These are phyloP conservation scores for Chlamydomonas urium DNA, from an alignment of 139 green algal genomes.

Conservation along the genomic window DNA sequence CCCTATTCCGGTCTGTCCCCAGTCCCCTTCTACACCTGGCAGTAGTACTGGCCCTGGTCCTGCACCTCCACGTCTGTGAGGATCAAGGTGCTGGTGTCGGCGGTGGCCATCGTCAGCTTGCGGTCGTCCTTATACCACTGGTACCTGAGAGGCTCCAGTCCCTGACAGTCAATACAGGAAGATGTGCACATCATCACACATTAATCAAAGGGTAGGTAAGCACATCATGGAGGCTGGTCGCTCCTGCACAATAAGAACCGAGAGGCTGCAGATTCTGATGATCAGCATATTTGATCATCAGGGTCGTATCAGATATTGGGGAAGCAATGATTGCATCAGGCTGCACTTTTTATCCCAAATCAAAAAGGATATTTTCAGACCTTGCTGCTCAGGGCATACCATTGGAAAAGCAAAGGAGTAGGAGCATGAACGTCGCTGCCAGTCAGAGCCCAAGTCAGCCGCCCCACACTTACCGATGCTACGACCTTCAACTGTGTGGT, in stretches of 20 bases:
- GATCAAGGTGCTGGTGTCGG: slow-evolving; percentile 37
- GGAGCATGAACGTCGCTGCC: no score
- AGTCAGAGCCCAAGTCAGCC: no score
- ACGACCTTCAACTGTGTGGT: slow-evolving; percentile 31
- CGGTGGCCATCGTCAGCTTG: slow-evolving; percentile 38
- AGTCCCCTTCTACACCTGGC: slow-evolving; percentile 17
- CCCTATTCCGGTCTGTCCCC: not conserved
- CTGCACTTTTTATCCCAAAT: no score
- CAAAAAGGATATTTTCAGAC: no score
- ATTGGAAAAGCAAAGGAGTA: no score
- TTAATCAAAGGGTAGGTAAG: not conserved
- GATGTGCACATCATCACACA: not conserved
- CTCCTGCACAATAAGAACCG: no score
- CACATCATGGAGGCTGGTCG: no score
- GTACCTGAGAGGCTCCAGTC: slow-evolving; percentile 45
- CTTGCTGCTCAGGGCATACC: no score
- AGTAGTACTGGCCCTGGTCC: slow-evolving; percentile 25
- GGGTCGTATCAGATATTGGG: no score
- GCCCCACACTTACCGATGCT: slow-evolving; percentile 33
- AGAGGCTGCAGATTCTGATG: no score
- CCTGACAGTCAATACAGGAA: slow-evolving; percentile 27
- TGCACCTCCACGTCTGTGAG: slow-evolving; percentile 29
- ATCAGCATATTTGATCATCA: no score
- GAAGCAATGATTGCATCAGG: no score
- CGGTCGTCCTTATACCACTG: slow-evolving; percentile 54